Conservation (phyloP, 1,139 yeast genomes). For the Yamadazyma dushanensis region DNA sequence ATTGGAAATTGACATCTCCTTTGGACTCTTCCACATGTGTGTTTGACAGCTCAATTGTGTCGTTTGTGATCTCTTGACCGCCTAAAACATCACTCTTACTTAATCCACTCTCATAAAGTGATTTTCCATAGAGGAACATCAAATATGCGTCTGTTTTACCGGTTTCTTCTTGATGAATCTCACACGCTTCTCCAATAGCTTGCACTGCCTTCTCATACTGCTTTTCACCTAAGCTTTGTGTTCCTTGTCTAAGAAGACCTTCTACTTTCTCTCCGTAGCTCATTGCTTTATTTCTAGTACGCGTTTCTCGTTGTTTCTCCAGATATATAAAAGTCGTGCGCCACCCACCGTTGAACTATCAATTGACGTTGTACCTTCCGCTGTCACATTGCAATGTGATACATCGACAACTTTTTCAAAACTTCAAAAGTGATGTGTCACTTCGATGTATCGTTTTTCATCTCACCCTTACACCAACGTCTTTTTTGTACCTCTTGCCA, state of each 20-base stretch:
- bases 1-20: constrained; percentile 48
- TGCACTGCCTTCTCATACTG: constrained; percentile 71
- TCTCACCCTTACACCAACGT: no score
- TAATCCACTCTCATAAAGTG: constrained; percentile 78
- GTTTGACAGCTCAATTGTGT: constrained; percentile 18
- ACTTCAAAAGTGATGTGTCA: no score
- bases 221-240: constrained; percentile 52
- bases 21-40: constrained; percentile 21
- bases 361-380: background rate
- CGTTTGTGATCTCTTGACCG: constrained; percentile 35
- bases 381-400: no score
- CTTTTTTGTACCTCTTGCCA: no score
- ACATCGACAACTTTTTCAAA: no score
- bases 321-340: background rate
- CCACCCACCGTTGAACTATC: background rate
- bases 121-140: constrained; percentile 73
- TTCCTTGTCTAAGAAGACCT: constrained; percentile 33
- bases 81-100: constrained; percentile 81
- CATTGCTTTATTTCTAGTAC: background rate
- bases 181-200: constrained; percentile 76
- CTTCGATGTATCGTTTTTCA: no score
- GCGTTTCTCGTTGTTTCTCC: background rate
- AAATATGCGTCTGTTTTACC: constrained; percentile 69
- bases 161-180: constrained; percentile 45
- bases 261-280: constrained; percentile 14